A percentile compares a stretch with the other conserved stretches of the same genome.
phyloP scores from a whole-genome alignment of 148 eudicot genomes.

The Pharnaceum exiguum region DNA sequence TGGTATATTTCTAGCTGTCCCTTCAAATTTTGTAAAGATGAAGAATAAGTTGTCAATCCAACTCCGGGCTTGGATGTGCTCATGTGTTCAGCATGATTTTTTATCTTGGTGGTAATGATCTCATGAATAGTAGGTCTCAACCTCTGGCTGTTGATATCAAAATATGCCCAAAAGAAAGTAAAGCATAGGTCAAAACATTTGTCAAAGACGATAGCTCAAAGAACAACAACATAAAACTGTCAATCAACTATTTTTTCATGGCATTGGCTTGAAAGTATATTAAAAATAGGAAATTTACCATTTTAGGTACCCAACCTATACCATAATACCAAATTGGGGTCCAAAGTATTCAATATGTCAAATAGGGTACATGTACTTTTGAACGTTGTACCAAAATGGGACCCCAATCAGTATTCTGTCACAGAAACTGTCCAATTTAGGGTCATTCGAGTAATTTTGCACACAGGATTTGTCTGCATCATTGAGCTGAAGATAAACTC shows the following conservation, averaged over 20 bases:
- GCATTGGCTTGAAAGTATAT: background rate
- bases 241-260: background rate
- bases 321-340: no score
- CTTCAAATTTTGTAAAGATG: constrained; percentile 63
- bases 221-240: background rate
- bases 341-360: no score
- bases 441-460: no score
- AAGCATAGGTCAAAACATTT: constrained; percentile 11
- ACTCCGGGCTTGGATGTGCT: constrained; percentile 52
- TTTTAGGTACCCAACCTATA: no score
- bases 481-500: no score
- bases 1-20: constrained; percentile 74
- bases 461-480: no score
- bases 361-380: no score
- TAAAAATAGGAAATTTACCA: background rate
- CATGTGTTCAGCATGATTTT: constrained; percentile 60
- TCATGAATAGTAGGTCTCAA: constrained; percentile 90
- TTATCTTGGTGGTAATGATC: constrained; percentile 72
- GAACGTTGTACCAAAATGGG: no score
- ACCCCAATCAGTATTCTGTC: no score
- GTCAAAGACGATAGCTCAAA: background rate
- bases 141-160: constrained; percentile 71
- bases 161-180: constrained; percentile 1
- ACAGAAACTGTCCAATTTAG: no score
- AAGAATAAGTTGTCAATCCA: constrained; percentile 51